Evolutionary conservation across 225 moss, liverwort and hornwort genomes (phyloP).

Genomic region (Physcomitrellopsis africana): DNA sequence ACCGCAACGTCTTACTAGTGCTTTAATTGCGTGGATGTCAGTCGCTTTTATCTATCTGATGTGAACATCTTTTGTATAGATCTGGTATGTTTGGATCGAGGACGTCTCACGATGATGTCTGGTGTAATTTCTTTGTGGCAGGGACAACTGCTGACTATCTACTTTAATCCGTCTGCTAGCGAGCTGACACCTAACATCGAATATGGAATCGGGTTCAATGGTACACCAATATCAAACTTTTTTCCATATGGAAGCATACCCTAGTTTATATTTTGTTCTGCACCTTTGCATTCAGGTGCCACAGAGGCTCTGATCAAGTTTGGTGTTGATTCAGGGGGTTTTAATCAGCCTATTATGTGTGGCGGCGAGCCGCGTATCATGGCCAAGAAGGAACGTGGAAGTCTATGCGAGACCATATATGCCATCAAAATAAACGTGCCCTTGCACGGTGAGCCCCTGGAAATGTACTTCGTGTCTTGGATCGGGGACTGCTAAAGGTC

Average conservation of each 20-base stretch:
- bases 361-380: constrained; percentile 89
- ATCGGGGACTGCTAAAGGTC: too few species aligned
- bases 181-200: constrained; percentile 58
- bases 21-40: not conserved
- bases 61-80: not conserved
- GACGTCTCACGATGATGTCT: not conserved
- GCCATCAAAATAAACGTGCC: constrained; percentile 87
- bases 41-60: not conserved
- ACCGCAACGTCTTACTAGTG: not conserved
- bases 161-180: constrained; percentile 76
- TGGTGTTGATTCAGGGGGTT: constrained; percentile 66
- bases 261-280: not conserved
- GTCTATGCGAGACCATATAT: constrained; percentile 51
- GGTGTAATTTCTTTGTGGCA: constrained; percentile 27
- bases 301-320: constrained; percentile 22
- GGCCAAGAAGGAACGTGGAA: constrained; percentile 76
- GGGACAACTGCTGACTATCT: constrained; percentile 70
- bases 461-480: not conserved
- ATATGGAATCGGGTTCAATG: constrained; percentile 91
- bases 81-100: not conserved
- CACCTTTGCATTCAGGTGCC: constrained; percentile 1
- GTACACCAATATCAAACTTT: constrained; percentile 34
- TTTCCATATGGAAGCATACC: constrained; percentile 1
- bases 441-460: constrained; percentile 63
- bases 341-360: constrained; percentile 97